Conservation (phyloP, 345 rosid species). For the Durio zibethinus region DNA sequence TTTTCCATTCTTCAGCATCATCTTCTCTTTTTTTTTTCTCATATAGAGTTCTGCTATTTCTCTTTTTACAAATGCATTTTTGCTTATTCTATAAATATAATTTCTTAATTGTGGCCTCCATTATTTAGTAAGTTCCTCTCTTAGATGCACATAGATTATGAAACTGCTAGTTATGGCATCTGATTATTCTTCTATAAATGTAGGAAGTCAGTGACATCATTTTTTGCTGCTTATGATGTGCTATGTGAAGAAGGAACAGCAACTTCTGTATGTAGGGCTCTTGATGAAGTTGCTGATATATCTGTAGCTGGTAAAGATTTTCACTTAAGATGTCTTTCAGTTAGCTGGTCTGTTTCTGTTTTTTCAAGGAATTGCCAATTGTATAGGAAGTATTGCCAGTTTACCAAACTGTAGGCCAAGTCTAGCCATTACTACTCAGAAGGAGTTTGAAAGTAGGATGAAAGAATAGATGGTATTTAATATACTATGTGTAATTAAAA, state of each 20-base stretch:
- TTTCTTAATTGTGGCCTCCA: neutral
- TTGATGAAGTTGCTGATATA: constrained; percentile 87
- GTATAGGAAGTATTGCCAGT: neutral
- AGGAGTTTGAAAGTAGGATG: neutral
- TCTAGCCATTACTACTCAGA: neutral
- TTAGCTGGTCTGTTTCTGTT: constrained; percentile 1
- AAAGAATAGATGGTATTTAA: neutral
- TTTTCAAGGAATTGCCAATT: neutral
- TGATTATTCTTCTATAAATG: constrained; percentile 24
- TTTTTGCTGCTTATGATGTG: constrained; percentile 82
- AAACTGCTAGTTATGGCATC: constrained; percentile 15
- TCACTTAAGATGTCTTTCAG: neutral
- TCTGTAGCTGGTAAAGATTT: constrained; percentile 73
- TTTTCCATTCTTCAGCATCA: constrained; percentile 4
- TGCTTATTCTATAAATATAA: neutral
- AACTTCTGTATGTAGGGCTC: constrained; percentile 84
- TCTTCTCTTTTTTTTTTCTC: neutral
- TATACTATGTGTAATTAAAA: neutral
- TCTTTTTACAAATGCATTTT: neutral
- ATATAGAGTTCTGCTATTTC: neutral
- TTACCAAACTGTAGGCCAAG: neutral
- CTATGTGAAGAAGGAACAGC: constrained; percentile 96
- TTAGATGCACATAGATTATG: neutral
- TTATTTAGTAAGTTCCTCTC: neutral
- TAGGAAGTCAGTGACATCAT: constrained; percentile 82